Conservation (phyloP, 169 alveolate genomes). For the Plasmodium malariae region DNA sequence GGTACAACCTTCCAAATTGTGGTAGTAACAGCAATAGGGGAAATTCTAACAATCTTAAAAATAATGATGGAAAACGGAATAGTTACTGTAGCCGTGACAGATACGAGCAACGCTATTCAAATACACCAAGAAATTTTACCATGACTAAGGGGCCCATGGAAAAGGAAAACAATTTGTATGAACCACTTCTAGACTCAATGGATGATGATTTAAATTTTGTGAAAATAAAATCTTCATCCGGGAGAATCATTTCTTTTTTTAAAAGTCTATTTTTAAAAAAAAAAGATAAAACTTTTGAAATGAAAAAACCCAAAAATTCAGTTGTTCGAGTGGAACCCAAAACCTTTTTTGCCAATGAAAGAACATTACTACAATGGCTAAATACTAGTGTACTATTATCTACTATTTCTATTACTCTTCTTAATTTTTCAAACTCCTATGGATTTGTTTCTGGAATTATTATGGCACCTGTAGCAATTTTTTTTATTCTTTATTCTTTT, state of each 20-base stretch:
- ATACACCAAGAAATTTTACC: not conserved
- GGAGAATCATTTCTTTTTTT: conserved; percentile 21
- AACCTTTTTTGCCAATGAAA: conserved; percentile 88
- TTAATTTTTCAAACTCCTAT: conserved; percentile 82
- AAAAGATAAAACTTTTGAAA: conserved; percentile 16
- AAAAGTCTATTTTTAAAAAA: conserved; percentile 12
- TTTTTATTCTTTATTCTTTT: conserved; percentile 85
- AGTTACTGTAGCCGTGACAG: not conserved
- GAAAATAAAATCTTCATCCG: conserved; percentile 14
- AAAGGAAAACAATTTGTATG: conserved; percentile 33
- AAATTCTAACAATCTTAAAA: too few relatives aligned
- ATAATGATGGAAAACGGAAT: too few relatives aligned
- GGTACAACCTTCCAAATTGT: too few relatives aligned
- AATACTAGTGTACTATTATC: conserved; percentile 85
- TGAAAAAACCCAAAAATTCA: conserved; percentile 53
- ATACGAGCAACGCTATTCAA: not conserved
- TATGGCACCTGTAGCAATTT: conserved; percentile 87
- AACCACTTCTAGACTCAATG: conserved; percentile 33
- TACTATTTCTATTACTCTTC: conserved; percentile 84
- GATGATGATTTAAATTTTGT: conserved; percentile 1
- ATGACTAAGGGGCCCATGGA: not conserved
- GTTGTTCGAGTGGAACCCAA: conserved; percentile 88
- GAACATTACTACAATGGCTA: conserved; percentile 87
- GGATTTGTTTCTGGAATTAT: conserved; percentile 84
- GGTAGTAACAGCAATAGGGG: too few relatives aligned